phyloP scores from a whole-genome alignment of 1,284 basidiomycete genomes.

The Apiotrichum siamense region DNA sequence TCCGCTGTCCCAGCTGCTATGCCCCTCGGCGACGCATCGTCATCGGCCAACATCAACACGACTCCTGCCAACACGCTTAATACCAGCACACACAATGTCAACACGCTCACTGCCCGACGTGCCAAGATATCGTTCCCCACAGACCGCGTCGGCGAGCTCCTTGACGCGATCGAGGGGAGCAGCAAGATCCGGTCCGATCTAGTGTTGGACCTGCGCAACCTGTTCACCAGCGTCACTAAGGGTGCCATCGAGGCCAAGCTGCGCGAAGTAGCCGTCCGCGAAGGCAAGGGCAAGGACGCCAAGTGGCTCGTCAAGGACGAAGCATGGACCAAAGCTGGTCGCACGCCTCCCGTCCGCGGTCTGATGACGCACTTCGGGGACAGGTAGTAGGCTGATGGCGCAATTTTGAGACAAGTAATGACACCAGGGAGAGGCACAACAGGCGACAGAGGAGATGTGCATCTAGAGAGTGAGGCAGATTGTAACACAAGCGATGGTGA shows the following conservation, averaged over 20 bases:
- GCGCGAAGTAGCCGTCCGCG: constrained; percentile 37
- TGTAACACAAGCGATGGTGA: background rate
- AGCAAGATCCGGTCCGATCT: constrained; percentile 35
- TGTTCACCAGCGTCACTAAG: constrained; percentile 40
- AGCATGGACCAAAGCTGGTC: constrained; percentile 13
- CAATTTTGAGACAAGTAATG: too few species aligned
- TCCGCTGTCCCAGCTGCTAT: constrained; percentile 1
- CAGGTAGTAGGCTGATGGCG: too few species aligned
- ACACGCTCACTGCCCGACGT: constrained; percentile 10
- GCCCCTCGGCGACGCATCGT: constrained; percentile 18
- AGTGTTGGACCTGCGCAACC: constrained; percentile 29
- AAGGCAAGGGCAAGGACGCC: constrained; percentile 35
- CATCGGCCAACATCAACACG: too few species aligned
- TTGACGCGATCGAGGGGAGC: constrained; percentile 35
- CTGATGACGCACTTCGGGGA: background rate
- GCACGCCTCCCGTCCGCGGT: background rate
- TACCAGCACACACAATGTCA: background rate
- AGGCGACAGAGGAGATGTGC: too few species aligned
- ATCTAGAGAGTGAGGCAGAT: too few species aligned
- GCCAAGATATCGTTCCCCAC: constrained; percentile 38
- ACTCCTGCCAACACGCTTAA: constrained; percentile 3
- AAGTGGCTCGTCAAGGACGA: constrained; percentile 39
- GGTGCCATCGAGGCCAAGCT: constrained; percentile 44
- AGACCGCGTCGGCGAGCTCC: constrained; percentile 33
- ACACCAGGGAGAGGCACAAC: too few species aligned